Percentiles rank a stretch among this genome's conserved stretches.
phyloP scores from a whole-genome alignment of 1,139 yeast species.

The Magnusiomyces suaveolens region DNA sequence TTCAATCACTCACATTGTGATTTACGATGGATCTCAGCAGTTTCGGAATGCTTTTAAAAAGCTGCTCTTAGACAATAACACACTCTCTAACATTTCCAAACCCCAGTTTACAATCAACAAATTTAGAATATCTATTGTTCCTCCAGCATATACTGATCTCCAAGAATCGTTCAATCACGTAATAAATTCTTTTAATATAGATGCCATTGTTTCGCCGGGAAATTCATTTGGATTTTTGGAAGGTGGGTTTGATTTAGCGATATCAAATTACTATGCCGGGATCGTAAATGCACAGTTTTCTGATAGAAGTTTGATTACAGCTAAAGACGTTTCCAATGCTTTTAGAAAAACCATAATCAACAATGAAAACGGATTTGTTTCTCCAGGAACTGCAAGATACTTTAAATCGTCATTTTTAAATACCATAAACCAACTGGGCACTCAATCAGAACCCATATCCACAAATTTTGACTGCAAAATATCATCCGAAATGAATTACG shows the following conservation, averaged over 20 bases:
- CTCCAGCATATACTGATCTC: background rate
- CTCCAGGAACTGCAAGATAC: background rate
- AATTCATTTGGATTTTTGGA: constrained; percentile 43
- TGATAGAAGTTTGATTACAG: constrained; percentile 18
- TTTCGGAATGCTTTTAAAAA: background rate
- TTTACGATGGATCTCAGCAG: background rate
- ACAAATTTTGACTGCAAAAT: too few species aligned
- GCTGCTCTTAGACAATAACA: background rate
- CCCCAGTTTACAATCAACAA: background rate
- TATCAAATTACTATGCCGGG: constrained; percentile 32
- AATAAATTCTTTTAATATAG: too few species aligned
- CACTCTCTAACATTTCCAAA: too few species aligned
- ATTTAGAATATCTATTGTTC: background rate
- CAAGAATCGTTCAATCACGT: background rate
- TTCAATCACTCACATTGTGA: background rate
- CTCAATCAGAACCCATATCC: too few species aligned
- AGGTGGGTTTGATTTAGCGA: constrained; percentile 44
- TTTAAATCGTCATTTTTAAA: background rate
- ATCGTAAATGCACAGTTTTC: constrained; percentile 7
- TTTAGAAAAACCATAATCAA: constrained; percentile 6
- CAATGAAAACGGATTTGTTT: background rate
- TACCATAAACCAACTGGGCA: background rate
- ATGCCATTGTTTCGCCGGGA: constrained; percentile 43
- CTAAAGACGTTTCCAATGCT: constrained; percentile 19
- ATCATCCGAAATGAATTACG: background rate